Conservation (phyloP, 2,329 filamentous ascomycete genomes). For the Colletotrichum nymphaeae region DNA sequence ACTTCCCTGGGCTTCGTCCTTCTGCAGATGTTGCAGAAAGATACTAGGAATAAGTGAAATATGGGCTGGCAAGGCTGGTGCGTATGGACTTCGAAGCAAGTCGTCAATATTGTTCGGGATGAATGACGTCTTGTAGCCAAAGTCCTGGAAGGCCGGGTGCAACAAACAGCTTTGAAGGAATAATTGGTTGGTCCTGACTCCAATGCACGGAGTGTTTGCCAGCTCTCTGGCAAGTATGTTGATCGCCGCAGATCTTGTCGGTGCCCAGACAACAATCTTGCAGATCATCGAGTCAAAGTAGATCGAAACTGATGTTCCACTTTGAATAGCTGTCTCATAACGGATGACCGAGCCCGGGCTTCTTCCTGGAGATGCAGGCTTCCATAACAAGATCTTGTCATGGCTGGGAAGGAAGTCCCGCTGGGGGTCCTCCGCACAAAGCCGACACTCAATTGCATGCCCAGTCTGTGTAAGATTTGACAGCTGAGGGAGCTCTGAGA, state of each 20-base stretch:
- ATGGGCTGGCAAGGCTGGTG: no score
- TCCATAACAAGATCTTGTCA: conserved; percentile 45
- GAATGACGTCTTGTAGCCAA: no score
- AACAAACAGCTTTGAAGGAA: no score
- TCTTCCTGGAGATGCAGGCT: not conserved
- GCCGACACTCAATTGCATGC: conserved; percentile 53
- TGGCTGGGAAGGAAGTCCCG: conserved; percentile 36
- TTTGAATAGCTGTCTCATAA: conserved; percentile 53
- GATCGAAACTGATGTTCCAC: conserved; percentile 47
- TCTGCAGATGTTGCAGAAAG: no score
- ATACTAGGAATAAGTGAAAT: no score
- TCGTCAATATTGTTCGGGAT: no score
- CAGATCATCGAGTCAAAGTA: conserved; percentile 58
- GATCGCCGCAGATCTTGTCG: conserved; percentile 17
- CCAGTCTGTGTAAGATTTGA: conserved; percentile 40
- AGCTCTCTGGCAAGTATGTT: not conserved
- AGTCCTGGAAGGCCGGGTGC: no score
- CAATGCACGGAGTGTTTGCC: no score
- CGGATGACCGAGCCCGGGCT: conserved; percentile 43
- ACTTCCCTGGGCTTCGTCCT: no score
- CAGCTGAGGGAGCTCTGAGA: conserved; percentile 6
- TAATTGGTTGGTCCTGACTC: no score
- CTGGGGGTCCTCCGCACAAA: conserved; percentile 53
- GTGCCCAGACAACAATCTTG: conserved; percentile 55
- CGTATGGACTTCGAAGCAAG: no score